phyloP scores from a whole-genome alignment of 495 filamentous ascomycete genomes.

The Lasiosphaeris hirsuta region DNA sequence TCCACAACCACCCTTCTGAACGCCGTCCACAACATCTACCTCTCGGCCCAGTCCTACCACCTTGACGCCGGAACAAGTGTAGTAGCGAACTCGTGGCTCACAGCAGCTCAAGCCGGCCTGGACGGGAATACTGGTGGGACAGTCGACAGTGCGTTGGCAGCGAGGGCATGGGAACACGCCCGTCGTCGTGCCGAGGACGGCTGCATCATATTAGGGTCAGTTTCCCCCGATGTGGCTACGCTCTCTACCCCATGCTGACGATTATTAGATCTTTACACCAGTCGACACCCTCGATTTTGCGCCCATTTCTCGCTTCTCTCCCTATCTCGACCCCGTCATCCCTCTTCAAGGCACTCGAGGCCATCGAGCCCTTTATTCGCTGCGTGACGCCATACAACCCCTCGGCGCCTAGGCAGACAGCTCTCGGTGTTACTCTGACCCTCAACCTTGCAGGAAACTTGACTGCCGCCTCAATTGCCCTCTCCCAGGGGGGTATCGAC shows the following conservation, averaged over 20 bases:
- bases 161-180: conserved; percentile 95
- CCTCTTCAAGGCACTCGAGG: conserved; percentile 71
- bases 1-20: conserved; percentile 92
- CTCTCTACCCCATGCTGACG: conserved; percentile 6
- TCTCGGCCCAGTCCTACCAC: conserved; percentile 72
- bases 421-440: conserved; percentile 74
- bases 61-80: conserved; percentile 90
- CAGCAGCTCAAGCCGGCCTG: conserved; percentile 60
- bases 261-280: conserved; percentile 72
- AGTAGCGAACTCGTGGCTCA: conserved; percentile 94
- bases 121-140: conserved; percentile 70
- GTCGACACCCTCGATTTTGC: conserved; percentile 79
- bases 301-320: conserved; percentile 75
- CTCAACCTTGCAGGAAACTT: conserved; percentile 78
- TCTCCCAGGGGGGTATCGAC: conserved; percentile 87
- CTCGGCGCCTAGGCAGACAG: conserved; percentile 75
- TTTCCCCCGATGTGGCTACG: background rate
- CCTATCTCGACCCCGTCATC: conserved; percentile 72
- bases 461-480: conserved; percentile 66
- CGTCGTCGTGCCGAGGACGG: conserved; percentile 92
- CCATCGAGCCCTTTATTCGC: conserved; percentile 78
- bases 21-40: conserved; percentile 83
- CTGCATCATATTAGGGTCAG: conserved; percentile 83
- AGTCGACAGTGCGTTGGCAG: conserved; percentile 73
- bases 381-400: conserved; percentile 88